phyloP scores from a whole-genome alignment of 176 grass and related monocot species.

The Oryza glaberrima region DNA sequence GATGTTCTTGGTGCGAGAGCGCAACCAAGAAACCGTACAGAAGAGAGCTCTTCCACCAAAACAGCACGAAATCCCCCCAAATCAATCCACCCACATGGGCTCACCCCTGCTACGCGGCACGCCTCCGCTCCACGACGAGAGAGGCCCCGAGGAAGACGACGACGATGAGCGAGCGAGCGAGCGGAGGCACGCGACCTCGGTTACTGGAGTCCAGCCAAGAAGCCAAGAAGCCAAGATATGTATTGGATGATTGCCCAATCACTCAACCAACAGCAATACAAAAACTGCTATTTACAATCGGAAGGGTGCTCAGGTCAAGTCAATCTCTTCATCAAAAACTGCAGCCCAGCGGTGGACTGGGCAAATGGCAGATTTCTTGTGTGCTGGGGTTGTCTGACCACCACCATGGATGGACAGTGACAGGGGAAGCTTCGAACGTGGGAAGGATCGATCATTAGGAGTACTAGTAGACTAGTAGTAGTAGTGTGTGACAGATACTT shows the following conservation, averaged over 20 bases:
- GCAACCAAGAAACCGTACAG: neutral
- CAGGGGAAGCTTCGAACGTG: conserved; percentile 41
- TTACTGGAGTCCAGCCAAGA: neutral
- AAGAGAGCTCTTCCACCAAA: neutral
- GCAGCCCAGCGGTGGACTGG: neutral
- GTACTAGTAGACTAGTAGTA: too few relatives aligned
- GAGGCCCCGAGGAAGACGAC: conserved; percentile 1
- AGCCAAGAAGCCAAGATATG: neutral
- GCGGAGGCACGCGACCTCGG: neutral
- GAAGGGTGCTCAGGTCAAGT: conserved; percentile 37
- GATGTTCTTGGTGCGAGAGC: neutral
- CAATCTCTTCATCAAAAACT: conserved; percentile 12
- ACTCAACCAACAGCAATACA: neutral
- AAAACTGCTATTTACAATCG: neutral
- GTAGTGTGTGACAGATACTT: conserved; percentile 5
- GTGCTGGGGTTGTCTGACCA: neutral
- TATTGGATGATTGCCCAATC: neutral
- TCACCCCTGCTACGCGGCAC: neutral
- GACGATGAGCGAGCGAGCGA: neutral
- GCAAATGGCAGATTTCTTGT: conserved; percentile 10
- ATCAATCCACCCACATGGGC: conserved; percentile 3
- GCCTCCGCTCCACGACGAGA: conserved; percentile 15
- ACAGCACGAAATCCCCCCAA: neutral
- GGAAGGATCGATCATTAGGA: neutral
- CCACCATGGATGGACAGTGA: conserved; percentile 22